Conservation (phyloP, 1,139 yeast genomes). For the Groenewaldozyma auringiensis region DNA sequence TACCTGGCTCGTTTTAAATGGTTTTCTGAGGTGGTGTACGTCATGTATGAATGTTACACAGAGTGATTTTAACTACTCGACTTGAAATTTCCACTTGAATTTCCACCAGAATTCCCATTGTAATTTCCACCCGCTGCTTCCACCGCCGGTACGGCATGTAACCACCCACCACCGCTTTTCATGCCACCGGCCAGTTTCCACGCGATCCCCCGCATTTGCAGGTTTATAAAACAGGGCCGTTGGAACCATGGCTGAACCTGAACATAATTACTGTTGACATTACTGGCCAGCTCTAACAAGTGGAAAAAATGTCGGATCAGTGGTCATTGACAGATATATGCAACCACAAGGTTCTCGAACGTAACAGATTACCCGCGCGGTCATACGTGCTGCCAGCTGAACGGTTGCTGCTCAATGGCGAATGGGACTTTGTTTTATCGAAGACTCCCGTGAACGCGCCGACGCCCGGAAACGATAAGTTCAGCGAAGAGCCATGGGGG, state of each 20-base stretch:
- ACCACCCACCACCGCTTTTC: neutral
- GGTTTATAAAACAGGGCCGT: neutral
- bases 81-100: neutral
- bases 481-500: slow-evolving; percentile 7
- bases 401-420: slow-evolving; percentile 24
- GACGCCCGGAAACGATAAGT: neutral
- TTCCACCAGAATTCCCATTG: neutral
- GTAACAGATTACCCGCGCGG: slow-evolving; percentile 16
- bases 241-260: neutral
- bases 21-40: neutral
- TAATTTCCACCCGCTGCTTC: neutral
- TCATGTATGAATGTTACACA: neutral
- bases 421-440: slow-evolving; percentile 28
- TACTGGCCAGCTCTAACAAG: neutral
- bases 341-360: neutral
- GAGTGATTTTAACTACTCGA: neutral
- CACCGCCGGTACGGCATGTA: neutral
- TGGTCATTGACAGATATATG: neutral
- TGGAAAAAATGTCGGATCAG: neutral
- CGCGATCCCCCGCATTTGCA: neutral
- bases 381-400: slow-evolving; percentile 19
- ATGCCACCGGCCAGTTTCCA: too few species aligned
- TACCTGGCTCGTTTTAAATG: neutral
- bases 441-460: slow-evolving; percentile 23
- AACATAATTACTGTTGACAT: neutral